These are phyloP conservation scores for Solanum chacoense DNA, from an alignment of 305 asterid genomes.

Conservation along the genomic window DNA sequence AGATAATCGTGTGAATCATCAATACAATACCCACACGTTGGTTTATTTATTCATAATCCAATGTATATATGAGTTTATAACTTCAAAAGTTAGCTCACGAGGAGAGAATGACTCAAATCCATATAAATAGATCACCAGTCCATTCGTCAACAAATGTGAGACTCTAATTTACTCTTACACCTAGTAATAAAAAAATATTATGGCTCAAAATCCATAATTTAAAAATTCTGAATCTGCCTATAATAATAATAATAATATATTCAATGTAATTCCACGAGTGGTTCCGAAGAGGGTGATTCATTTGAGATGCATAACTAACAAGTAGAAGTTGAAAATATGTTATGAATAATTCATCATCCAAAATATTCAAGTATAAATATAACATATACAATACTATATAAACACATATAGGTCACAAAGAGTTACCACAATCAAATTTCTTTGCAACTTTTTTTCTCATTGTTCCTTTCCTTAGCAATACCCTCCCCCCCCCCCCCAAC, in stretches of 20 bases:
- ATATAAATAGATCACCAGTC: not conserved
- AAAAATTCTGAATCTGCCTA: not conserved
- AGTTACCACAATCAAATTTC: not conserved
- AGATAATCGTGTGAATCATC: no score
- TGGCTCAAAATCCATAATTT: not conserved
- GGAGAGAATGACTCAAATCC: not conserved
- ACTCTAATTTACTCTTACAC: not conserved
- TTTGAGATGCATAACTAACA: not conserved
- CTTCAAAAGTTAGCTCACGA: not conserved
- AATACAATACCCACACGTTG: no score
- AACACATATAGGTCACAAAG: not conserved
- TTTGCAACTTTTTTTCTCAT: not conserved
- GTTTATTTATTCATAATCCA: not conserved
- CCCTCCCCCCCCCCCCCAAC: constrained; percentile 8
- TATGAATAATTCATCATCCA: not conserved
- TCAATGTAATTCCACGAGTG: fast-evolving
- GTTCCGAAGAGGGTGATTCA: not conserved
- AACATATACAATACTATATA: not conserved
- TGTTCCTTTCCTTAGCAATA: not conserved
- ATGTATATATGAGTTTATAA: no score
- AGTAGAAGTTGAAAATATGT: not conserved
- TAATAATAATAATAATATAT: not conserved
- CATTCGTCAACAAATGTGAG: not conserved
- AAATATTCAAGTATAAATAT: not conserved
- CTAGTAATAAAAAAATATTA: not conserved